Percentiles rank a stretch among this genome's conserved stretches.
phyloP scores from a whole-genome alignment of 2,329 filamentous ascomycete genomes.

The Xylaria sp. region DNA sequence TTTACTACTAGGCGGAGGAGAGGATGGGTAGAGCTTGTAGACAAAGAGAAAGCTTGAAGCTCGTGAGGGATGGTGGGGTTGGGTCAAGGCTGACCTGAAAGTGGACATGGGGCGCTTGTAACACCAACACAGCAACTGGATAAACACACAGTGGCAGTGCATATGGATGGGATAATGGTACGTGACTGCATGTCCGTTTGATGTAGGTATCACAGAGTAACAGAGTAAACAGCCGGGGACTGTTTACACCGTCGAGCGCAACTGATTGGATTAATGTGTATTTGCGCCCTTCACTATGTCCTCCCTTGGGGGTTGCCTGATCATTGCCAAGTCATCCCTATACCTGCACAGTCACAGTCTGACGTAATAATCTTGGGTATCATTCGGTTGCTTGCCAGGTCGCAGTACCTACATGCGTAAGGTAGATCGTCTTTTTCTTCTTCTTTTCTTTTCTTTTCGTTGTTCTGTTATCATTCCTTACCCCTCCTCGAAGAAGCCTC shows the following conservation, averaged over 20 bases:
- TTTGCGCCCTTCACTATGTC: background rate
- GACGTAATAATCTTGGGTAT: constrained; percentile 29
- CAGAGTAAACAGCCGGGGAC: background rate
- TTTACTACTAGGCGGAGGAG: too few relatives aligned
- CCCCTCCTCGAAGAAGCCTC: constrained; percentile 61
- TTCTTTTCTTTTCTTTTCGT: background rate
- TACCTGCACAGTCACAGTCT: background rate
- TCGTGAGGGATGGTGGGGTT: too few relatives aligned
- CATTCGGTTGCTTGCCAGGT: constrained; percentile 20
- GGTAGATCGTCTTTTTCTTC: background rate
- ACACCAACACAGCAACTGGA: too few relatives aligned
- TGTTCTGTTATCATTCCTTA: background rate
- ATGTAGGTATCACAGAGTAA: background rate
- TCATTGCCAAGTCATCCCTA: background rate
- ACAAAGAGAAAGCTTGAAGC: too few relatives aligned
- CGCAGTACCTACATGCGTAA: constrained; percentile 3
- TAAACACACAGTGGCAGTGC: too few relatives aligned
- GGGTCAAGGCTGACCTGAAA: too few relatives aligned
- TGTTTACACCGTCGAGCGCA: background rate
- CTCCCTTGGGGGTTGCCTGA: background rate
- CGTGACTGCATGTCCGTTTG: background rate
- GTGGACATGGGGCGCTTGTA: constrained; percentile 36
- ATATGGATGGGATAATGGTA: background rate
- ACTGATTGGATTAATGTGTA: background rate
- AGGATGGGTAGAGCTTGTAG: too few relatives aligned